A percentile compares a stretch with the other conserved stretches of the same genome.
phyloP scores from a whole-genome alignment of 306 rosid species.

The Fragaria nilgerrensis region DNA sequence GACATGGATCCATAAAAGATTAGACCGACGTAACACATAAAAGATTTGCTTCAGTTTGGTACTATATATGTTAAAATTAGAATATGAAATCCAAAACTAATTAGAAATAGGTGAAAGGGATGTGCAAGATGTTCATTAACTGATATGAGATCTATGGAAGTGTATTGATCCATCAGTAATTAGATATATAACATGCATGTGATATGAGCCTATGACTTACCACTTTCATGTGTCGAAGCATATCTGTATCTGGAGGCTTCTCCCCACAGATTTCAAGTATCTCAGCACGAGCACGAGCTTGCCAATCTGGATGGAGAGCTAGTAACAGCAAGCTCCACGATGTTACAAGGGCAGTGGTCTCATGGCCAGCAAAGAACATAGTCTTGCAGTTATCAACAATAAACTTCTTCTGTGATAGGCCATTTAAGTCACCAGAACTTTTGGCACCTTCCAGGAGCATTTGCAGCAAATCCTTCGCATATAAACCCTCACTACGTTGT shows the following conservation, averaged over 20 bases:
- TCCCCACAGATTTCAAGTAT: conserved; percentile 14
- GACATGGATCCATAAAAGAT: too few relatives aligned
- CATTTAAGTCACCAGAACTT: conserved; percentile 16
- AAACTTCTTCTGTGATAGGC: conserved; percentile 37
- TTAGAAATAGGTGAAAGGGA: background rate
- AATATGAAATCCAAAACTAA: too few relatives aligned
- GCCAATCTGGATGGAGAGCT: conserved; percentile 37
- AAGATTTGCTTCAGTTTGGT: background rate
- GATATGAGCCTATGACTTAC: conserved; percentile 1
- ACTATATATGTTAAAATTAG: too few relatives aligned
- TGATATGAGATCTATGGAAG: background rate
- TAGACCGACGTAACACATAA: background rate
- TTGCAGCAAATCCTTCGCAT: conserved; percentile 60
- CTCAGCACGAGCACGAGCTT: conserved; percentile 32
- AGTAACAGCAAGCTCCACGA: conserved; percentile 31
- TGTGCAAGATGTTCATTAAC: background rate
- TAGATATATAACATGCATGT: background rate
- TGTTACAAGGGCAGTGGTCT: conserved; percentile 25
- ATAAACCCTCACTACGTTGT: conserved; percentile 28
- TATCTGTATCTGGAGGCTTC: conserved; percentile 13
- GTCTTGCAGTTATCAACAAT: conserved; percentile 46
- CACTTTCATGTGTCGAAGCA: conserved; percentile 35
- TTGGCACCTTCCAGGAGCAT: conserved; percentile 61
- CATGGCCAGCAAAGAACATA: conserved; percentile 37
- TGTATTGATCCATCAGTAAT: background rate